Base-by-base conservation (phyloP, 2,329 filamentous ascomycete species). In the Aspergillus quadrilineatus region DNA sequence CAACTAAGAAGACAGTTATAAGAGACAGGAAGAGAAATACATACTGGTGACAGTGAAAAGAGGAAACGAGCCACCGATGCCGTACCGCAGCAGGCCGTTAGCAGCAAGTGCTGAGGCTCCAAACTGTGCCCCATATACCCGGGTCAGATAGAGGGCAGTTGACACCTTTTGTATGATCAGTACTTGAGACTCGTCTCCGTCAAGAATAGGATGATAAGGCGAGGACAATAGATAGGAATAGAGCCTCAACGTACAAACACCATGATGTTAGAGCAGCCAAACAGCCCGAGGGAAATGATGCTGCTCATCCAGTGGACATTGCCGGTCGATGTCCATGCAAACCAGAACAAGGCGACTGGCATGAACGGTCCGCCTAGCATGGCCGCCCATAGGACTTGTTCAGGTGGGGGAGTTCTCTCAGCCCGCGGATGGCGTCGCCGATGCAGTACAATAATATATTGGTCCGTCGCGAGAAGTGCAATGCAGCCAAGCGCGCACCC, bases 311-410 rank as follows among this genome's bases (percentile, higher is more conserved):
- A 80, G 59, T 76, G 76, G 4, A 80, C 68, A 1, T 63, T 60
- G 0, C 67, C 63, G 9, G 67, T 68, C 12, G 77, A 73, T 0
- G 77, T 77, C 78, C 77, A 80, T 1, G 75, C 77, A 57, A 79
- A 80, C 75, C 76, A 79, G 66, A 80, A 79, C 1, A 80, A 67
- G 2, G 75, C 70, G 28, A 75, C 65, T 0, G 81, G 79, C 8
- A 83, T 65, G 1, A 72, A 67, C 37, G 80, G 68, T n/a, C 77
- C 77, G 6, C 80, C 81, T 3, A 83, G 59, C 58, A 82, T 80
- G 36, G 75, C 75, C 26, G 76, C 72, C 4, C 76, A 77, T 0
- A 84, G 65, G 28, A 80, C 73, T 7, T 77, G 73, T 62, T 84
- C 81, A 0, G 82, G 80, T 9, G 80, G 72, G 9, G 79, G 42